These are phyloP conservation scores for Aplosporella prunicola DNA, from an alignment of 2,329 filamentous ascomycete species.

Conservation along the genomic window DNA sequence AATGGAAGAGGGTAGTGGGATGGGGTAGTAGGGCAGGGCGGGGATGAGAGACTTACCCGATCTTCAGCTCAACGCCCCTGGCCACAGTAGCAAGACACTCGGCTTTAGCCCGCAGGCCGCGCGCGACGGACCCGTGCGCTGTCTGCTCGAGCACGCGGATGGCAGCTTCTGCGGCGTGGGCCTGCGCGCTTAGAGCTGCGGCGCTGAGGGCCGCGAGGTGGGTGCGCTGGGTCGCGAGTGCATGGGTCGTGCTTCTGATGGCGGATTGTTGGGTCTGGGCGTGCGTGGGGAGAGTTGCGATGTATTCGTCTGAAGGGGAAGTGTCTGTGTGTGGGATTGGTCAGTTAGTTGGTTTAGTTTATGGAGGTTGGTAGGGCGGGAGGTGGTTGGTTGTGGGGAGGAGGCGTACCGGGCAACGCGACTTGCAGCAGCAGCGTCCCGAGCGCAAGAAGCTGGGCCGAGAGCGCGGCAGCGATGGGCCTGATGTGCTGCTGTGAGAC, in stretches of 20 bases:
- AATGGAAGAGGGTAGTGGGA: not conserved
- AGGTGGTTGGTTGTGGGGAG: too few species aligned
- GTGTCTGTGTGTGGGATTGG: not conserved
- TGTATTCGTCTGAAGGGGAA: not conserved
- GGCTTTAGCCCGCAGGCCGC: conserved; percentile 32
- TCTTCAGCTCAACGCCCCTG: conserved; percentile 32
- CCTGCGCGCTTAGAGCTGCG: conserved; percentile 28
- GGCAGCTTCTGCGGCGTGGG: conserved; percentile 26
- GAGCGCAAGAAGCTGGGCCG: too few species aligned
- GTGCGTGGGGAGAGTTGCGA: conserved; percentile 9
- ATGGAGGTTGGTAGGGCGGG: too few species aligned
- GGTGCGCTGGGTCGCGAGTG: conserved; percentile 21
- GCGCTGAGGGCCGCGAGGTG: conserved; percentile 25
- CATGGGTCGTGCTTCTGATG: not conserved
- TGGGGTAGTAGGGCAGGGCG: not conserved
- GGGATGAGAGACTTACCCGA: conserved; percentile 16
- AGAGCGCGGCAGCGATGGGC: conserved; percentile 26
- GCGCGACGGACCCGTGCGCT: conserved; percentile 35
- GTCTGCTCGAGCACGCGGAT: conserved; percentile 39
- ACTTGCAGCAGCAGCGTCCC: too few species aligned
- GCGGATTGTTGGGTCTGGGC: not conserved
- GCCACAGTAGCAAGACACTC: conserved; percentile 35
- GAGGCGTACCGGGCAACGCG: too few species aligned
- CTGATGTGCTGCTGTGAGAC: conserved; percentile 26
- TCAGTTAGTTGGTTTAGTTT: too few species aligned